Evolutionary conservation across 345 rosid species (phyloP).

Genomic region (Barbarea vulgaris): DNA sequence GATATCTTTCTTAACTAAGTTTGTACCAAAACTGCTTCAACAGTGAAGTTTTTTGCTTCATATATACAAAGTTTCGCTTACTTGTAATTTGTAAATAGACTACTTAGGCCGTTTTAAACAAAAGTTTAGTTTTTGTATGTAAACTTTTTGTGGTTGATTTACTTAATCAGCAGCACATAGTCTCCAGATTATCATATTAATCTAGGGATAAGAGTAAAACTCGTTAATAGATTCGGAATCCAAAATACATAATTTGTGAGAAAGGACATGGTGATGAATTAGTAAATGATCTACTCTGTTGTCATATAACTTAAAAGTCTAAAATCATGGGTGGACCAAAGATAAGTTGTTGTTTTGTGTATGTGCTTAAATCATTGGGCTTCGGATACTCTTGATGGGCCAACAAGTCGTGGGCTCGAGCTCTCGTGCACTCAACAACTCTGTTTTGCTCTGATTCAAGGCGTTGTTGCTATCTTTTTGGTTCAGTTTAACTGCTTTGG

Average conservation of each 20-base stretch:
- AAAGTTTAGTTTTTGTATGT: neutral
- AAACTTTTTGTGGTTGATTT: neutral
- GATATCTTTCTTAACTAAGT: constrained; percentile 50
- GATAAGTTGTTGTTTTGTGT: neutral
- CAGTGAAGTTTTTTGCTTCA: constrained; percentile 15
- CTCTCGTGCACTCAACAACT: neutral
- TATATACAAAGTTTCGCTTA: neutral
- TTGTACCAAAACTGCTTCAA: constrained; percentile 43
- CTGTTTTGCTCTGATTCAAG: neutral
- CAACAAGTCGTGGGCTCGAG: neutral
- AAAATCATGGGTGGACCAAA: neutral
- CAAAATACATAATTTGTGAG: neutral
- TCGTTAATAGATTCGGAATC: neutral
- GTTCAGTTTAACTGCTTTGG: neutral
- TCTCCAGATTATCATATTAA: too few species aligned
- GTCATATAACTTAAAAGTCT: too few species aligned
- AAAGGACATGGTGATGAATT: neutral
- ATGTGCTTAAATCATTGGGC: neutral
- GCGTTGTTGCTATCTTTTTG: too few species aligned
- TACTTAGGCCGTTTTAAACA: neutral
- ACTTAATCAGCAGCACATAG: neutral
- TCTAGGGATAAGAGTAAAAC: neutral
- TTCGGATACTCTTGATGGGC: neutral
- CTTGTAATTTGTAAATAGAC: constrained; percentile 22
- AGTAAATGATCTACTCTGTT: neutral